phyloP scores from a whole-genome alignment of 2,329 filamentous ascomycete species.

The Xylaria sp. region DNA sequence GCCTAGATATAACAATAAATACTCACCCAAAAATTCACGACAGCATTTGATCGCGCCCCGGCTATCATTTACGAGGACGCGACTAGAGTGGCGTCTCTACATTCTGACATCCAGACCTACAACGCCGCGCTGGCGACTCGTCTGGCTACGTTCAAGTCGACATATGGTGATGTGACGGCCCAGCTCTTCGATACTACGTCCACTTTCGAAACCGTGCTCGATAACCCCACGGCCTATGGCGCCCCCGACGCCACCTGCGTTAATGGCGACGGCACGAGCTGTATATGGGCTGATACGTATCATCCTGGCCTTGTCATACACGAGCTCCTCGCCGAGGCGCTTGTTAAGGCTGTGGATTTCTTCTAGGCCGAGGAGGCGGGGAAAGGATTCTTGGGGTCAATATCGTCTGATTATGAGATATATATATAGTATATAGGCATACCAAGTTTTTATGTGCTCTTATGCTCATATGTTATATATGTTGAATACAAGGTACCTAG shows the following conservation, averaged over 20 bases:
- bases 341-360: conserved; percentile 37
- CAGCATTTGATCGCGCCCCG: conserved; percentile 41
- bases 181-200: conserved; percentile 39
- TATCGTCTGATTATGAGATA: background rate
- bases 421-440: background rate
- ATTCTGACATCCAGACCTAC: conserved; percentile 39
- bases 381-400: background rate
- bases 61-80: conserved; percentile 32
- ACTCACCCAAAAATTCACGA: background rate
- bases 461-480: background rate
- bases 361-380: conserved; percentile 26
- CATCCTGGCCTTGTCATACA: conserved; percentile 40
- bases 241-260: conserved; percentile 39
- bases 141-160: conserved; percentile 34
- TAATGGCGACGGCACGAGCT: conserved; percentile 37
- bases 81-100: conserved; percentile 31
- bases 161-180: conserved; percentile 31
- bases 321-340: conserved; percentile 35
- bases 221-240: conserved; percentile 42
- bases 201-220: conserved; percentile 33
- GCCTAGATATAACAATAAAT: background rate
- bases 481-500: background rate
- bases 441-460: background rate
- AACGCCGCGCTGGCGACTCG: conserved; percentile 36
- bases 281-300: conserved; percentile 41